Evolutionary conservation across 2,329 filamentous ascomycete species (phyloP).

Genomic region (Tolypocladium inflatum): DNA sequence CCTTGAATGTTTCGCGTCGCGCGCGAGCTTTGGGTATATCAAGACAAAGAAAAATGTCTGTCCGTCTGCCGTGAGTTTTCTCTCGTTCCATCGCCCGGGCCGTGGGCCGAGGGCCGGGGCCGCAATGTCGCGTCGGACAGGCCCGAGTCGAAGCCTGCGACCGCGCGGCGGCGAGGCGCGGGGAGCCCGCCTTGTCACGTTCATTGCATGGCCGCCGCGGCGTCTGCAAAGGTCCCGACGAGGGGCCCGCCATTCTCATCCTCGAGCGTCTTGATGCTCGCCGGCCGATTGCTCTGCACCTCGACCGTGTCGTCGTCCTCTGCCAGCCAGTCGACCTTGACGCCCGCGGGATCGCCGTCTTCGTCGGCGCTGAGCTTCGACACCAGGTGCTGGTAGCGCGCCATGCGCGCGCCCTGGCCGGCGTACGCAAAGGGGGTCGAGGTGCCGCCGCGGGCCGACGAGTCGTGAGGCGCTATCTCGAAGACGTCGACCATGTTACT

Average conservation of each 20-base stretch:
- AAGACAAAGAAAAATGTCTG: not conserved
- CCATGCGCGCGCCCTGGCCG: conserved; percentile 44
- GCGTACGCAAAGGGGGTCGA: conserved; percentile 36
- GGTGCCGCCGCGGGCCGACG: conserved; percentile 22
- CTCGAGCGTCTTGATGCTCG: conserved; percentile 23
- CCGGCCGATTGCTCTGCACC: conserved; percentile 26
- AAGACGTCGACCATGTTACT: conserved; percentile 62
- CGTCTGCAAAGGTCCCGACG: conserved; percentile 52
- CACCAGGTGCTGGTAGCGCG: conserved; percentile 52
- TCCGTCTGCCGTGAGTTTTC: not conserved
- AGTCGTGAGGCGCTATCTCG: conserved; percentile 48
- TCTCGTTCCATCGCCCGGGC: not conserved
- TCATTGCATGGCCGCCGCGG: conserved; percentile 40
- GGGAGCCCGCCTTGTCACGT: not conserved
- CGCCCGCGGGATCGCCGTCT: conserved; percentile 26
- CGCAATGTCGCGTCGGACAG: not conserved
- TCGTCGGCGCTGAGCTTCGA: conserved; percentile 45
- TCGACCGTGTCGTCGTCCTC: conserved; percentile 43
- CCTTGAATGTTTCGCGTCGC: not conserved
- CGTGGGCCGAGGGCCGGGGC: not conserved
- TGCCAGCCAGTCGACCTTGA: conserved; percentile 46
- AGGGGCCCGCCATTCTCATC: conserved; percentile 30
- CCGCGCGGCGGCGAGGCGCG: not conserved
- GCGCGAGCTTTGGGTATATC: not conserved
- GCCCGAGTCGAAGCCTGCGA: not conserved